phyloP scores from a whole-genome alignment of 176 grass and related monocot species.

The Puya raimondii region DNA sequence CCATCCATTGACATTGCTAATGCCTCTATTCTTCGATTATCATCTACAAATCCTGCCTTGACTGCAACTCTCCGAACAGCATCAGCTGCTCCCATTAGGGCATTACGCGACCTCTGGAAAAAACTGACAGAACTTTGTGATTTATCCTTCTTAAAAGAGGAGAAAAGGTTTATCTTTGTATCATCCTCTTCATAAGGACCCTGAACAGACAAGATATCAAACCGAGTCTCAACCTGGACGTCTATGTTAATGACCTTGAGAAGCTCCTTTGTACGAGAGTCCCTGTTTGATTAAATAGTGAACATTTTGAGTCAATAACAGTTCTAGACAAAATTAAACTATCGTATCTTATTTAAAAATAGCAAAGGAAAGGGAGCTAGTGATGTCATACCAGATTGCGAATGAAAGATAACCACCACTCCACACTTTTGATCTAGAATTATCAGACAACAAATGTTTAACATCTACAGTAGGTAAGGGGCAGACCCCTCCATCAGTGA shows the following conservation, averaged over 20 bases:
- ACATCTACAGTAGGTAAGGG: constrained; percentile 71
- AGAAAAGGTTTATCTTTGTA: constrained; percentile 32
- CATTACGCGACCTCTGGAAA: constrained; percentile 75
- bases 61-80: constrained; percentile 62
- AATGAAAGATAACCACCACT: constrained; percentile 69
- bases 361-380: constrained; percentile 28
- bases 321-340: neutral
- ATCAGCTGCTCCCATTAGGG: constrained; percentile 78
- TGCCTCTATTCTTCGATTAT: constrained; percentile 62
- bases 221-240: constrained; percentile 69
- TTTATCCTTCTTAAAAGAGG: constrained; percentile 54
- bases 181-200: constrained; percentile 31
- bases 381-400: constrained; percentile 66
- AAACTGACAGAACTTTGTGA: constrained; percentile 50
- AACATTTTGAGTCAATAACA: constrained; percentile 15
- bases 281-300: constrained; percentile 38
- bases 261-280: constrained; percentile 60
- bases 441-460: constrained; percentile 77
- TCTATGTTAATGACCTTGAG: constrained; percentile 71
- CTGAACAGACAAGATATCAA: constrained; percentile 43
- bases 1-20: constrained; percentile 60
- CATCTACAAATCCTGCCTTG: constrained; percentile 73
- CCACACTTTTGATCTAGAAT: constrained; percentile 86
- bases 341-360: constrained; percentile 25
- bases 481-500: constrained; percentile 56